Base-by-base conservation (phyloP, 2,329 filamentous ascomycete genomes). In the Blastomyces silverae region DNA sequence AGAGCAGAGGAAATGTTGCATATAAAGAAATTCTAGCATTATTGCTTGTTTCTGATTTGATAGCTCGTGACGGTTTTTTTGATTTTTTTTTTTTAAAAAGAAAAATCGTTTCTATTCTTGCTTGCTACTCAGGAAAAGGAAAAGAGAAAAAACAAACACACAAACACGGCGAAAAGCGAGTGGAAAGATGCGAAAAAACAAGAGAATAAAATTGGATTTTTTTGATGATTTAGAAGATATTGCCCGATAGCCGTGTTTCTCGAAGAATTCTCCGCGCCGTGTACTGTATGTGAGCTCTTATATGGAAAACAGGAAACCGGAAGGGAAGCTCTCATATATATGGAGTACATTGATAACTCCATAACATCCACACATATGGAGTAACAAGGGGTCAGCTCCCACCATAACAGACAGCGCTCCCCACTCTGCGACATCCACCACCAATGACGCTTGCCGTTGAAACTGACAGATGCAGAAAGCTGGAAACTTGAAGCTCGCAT, bases 21-120 rank as follows among this genome's bases (percentile, higher is more conserved):
- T 55, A 15, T 34, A 55, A 31, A 55, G 52, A 25, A 55, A 55
- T 34, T 55, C 52, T 34, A 55, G 20, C 52, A 55, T 55, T 55
- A 10, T 55, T 28, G n/a, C 31, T 11, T 42, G 15, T 15, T 42
- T 3, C 10, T 11, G 15, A n/a, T n/a, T 10, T 34, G 25, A 34
- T 55, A 20, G 13, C 1, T 55, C 5, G 11, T 55, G n/a, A 28
- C 2, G n/a, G n/a, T n/a, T n/a, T n/a, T n/a, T n/a, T n/a, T n/a
- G n/a, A n/a, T n/a, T n/a, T n/a, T n/a, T n/a, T n/a, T n/a, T n/a
- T n/a, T n/a, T n/a, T n/a, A n/a, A n/a, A n/a, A n/a, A n/a, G n/a
- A n/a, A n/a, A n/a, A n/a, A n/a, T 55, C 4, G 8, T 2, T 5
- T 55, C 1, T 20, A 17, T 15, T 20, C 10, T 55, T 34, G 52